phyloP scores from a whole-genome alignment of 2,329 filamentous ascomycete genomes.

The Pyrenochaeta sp. region DNA sequence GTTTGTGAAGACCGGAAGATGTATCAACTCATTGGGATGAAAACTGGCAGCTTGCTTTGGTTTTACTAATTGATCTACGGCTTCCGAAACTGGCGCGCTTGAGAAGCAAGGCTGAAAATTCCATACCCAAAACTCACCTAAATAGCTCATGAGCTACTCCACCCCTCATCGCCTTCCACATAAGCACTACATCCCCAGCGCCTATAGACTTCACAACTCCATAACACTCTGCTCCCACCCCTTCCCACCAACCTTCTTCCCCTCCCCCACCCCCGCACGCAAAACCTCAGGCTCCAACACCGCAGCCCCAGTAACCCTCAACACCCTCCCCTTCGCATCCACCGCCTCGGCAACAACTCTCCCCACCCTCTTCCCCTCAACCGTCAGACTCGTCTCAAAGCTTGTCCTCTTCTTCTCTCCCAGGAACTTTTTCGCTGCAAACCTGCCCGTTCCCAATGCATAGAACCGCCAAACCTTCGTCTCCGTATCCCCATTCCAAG shows the following conservation, averaged over 20 bases:
- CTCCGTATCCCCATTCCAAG: slow-evolving; percentile 41
- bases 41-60: too few relatives aligned
- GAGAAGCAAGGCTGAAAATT: too few relatives aligned
- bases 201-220: too few relatives aligned
- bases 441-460: slow-evolving; percentile 26
- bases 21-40: too few relatives aligned
- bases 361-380: slow-evolving; percentile 8
- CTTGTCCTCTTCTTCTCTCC: slow-evolving; percentile 15
- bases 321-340: slow-evolving; percentile 14
- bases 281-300: slow-evolving; percentile 15
- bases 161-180: too few relatives aligned
- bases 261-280: slow-evolving; percentile 6
- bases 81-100: too few relatives aligned
- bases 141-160: too few relatives aligned
- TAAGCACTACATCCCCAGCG: too few relatives aligned
- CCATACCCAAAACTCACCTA: too few relatives aligned
- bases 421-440: slow-evolving; percentile 5
- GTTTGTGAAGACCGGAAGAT: too few relatives aligned
- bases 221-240: too few relatives aligned
- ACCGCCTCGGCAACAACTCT: slow-evolving; percentile 23
- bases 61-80: too few relatives aligned
- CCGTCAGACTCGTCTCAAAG: slow-evolving; percentile 23
- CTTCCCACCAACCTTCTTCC: slow-evolving; percentile 5
- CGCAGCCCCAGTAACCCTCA: slow-evolving; percentile 3
- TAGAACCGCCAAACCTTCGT: slow-evolving; percentile 42